phyloP scores from a whole-genome alignment of 2,329 filamentous ascomycete genomes.

The Botrytis porri region DNA sequence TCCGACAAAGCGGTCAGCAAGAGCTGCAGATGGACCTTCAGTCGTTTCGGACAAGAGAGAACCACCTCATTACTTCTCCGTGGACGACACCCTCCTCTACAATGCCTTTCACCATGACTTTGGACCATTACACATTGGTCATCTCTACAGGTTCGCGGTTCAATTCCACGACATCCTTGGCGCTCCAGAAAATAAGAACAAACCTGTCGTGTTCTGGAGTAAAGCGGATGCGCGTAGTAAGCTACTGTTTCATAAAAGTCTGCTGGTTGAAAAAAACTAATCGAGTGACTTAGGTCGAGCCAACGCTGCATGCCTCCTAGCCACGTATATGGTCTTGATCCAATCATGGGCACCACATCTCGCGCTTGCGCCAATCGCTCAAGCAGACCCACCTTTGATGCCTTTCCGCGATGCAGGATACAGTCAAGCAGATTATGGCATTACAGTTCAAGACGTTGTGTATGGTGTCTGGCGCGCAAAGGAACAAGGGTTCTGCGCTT shows the following conservation, averaged over 20 bases:
- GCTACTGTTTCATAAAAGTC: conserved; percentile 39
- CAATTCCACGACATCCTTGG: conserved; percentile 94
- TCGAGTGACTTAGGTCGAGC: conserved; percentile 63
- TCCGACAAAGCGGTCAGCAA: conserved; percentile 72
- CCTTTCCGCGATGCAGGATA: conserved; percentile 98
- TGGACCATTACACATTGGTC: conserved; percentile 93
- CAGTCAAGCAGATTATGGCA: conserved; percentile 93
- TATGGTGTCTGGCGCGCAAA: conserved; percentile 99
- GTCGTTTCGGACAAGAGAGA: conserved; percentile 47
- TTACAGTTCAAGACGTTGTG: conserved; percentile 95
- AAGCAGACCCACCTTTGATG: conserved; percentile 97
- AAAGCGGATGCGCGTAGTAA: conserved; percentile 84
- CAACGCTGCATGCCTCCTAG: conserved; percentile 91
- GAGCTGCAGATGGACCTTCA: conserved; percentile 58
- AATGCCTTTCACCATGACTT: conserved; percentile 99
- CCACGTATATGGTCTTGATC: conserved; percentile 98
- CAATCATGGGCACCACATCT: conserved; percentile 97
- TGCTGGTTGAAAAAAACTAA: conserved; percentile 25
- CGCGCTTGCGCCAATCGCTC: conserved; percentile 90
- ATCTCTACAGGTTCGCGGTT: conserved; percentile 93
- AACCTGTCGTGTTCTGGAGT: conserved; percentile 95
- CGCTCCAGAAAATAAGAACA: conserved; percentile 83
- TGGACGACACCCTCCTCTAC: conserved; percentile 89
- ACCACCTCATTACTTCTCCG: conserved; percentile 88
- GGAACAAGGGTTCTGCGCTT: conserved; percentile 84